Evolutionary conservation across 2,329 filamentous ascomycete species (phyloP).

Genomic region (Clarireedia monteithiana): DNA sequence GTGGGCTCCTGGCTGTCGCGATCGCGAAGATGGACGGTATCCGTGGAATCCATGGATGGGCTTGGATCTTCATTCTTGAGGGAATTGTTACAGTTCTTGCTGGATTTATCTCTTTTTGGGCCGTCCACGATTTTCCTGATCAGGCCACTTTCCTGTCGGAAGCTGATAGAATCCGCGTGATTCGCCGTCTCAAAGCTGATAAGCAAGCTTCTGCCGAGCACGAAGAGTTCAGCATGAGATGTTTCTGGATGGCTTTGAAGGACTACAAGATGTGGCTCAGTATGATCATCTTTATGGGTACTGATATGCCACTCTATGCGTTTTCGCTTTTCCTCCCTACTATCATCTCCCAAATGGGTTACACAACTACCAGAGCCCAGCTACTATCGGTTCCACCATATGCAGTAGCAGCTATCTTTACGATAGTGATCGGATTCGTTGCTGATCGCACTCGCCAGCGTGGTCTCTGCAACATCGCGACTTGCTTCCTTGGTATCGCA

Average conservation of each 20-base stretch:
- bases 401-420: conserved; percentile 60
- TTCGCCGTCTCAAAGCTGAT: conserved; percentile 63
- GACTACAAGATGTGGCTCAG: conserved; percentile 82
- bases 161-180: conserved; percentile 62
- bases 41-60: conserved; percentile 48
- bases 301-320: conserved; percentile 63
- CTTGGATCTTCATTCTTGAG: conserved; percentile 63
- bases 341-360: conserved; percentile 55
- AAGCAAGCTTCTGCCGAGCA: conserved; percentile 67
- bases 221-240: conserved; percentile 66
- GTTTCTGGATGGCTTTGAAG: conserved; percentile 62
- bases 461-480: conserved; percentile 71
- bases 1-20: conserved; percentile 63
- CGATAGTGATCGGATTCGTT: conserved; percentile 61
- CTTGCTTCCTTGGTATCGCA: conserved; percentile 61
- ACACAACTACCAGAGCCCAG: conserved; percentile 56
- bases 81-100: conserved; percentile 63
- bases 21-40: conserved; percentile 64
- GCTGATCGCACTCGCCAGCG: conserved; percentile 68
- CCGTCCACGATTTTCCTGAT: conserved; percentile 77
- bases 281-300: conserved; percentile 72
- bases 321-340: conserved; percentile 74
- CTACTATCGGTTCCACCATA: conserved; percentile 72
- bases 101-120: conserved; percentile 63
- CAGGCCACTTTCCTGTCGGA: conserved; percentile 64